phyloP scores from a whole-genome alignment of 257 asterid species.

The Solanum medicagineum region DNA sequence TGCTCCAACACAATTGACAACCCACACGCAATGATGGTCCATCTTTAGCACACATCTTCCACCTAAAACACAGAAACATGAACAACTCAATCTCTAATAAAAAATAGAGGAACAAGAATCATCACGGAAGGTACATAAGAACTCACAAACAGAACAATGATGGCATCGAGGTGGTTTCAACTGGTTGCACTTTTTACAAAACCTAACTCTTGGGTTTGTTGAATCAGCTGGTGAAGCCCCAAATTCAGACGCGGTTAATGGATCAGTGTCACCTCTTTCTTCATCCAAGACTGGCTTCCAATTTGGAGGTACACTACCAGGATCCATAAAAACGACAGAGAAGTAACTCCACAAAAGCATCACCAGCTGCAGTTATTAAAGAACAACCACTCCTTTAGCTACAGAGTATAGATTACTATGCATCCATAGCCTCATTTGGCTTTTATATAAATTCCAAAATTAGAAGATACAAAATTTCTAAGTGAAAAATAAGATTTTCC shows the following conservation, averaged over 20 bases:
- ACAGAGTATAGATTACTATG: not conserved
- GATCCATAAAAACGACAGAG: constrained; percentile 93
- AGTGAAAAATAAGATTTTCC: not conserved
- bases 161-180: constrained; percentile 98
- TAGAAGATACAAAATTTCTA: not conserved
- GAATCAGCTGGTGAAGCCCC: constrained; percentile 26
- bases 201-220: constrained; percentile 48
- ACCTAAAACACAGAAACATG: constrained; percentile 34
- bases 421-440: not conserved
- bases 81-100: constrained; percentile 9
- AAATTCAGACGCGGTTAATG: constrained; percentile 55
- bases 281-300: constrained; percentile 87
- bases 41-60: constrained; percentile 93
- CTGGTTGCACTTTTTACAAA: constrained; percentile 93
- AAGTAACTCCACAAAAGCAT: constrained; percentile 97
- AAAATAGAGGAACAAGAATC: not conserved
- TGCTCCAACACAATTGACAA: constrained; percentile 97
- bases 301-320: constrained; percentile 80
- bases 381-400: not conserved
- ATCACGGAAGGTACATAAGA: constrained; percentile 3
- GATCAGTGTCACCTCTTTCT: constrained; percentile 78
- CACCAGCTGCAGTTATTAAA: constrained; percentile 47
- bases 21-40: constrained; percentile 99
- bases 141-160: constrained; percentile 99
- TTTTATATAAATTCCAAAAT: not conserved